Evolutionary conservation across 139 green algal species (phyloP).

Genomic region (Pleodorina starrii): DNA sequence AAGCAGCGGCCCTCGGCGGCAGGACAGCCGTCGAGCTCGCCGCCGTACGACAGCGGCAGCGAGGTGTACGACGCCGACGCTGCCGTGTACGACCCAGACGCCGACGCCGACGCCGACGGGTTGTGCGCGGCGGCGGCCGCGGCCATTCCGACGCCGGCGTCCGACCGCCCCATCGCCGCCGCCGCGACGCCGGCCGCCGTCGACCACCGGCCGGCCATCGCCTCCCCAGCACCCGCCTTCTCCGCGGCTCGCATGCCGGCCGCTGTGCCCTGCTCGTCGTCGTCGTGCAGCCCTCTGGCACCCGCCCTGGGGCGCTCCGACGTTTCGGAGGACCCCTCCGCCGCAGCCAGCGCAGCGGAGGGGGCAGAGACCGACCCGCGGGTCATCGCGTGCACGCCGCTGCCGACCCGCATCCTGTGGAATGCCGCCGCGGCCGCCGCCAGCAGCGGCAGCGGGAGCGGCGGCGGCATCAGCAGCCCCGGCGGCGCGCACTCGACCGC

Average conservation of each 20-base stretch:
- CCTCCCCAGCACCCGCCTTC: neutral
- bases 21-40: no score
- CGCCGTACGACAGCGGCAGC: no score
- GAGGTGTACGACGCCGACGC: neutral
- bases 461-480: no score
- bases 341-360: neutral
- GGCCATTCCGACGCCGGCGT: neutral
- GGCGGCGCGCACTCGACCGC: no score
- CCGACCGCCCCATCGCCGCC: neutral
- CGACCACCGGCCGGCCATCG: neutral
- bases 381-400: neutral
- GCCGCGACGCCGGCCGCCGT: neutral
- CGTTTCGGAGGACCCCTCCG: neutral
- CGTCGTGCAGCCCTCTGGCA: neutral
- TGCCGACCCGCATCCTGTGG: no score
- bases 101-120: neutral
- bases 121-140: neutral
- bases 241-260: no score
- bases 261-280: no score
- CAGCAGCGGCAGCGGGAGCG: no score
- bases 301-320: no score
- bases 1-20: no score
- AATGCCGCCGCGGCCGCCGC: no score
- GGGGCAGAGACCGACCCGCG: neutral
- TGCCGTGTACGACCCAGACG: neutral